A percentile compares a stretch with the other conserved stretches of the same genome.
phyloP scores from a whole-genome alignment of 1,139 yeast species.

The Pichia sp. region DNA sequence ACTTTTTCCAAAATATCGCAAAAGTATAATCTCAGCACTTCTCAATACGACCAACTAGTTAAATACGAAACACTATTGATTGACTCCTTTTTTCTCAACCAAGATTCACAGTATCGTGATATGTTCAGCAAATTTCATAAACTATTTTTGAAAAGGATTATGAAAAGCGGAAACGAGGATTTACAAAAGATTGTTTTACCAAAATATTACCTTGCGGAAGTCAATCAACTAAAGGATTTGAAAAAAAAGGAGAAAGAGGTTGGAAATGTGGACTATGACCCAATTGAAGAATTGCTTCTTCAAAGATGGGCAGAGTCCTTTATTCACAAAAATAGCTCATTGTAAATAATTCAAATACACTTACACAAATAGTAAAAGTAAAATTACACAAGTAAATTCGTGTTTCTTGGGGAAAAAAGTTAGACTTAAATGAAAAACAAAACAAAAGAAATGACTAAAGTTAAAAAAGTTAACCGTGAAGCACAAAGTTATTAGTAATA shows the following conservation, averaged over 20 bases:
- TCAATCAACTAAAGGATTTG: conserved; percentile 5
- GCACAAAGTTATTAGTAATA: too few species aligned
- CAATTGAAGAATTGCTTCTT: conserved; percentile 42
- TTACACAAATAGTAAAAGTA: not conserved
- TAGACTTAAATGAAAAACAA: too few species aligned
- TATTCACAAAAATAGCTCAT: conserved; percentile 14
- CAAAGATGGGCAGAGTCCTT: conserved; percentile 44
- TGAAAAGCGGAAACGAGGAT: conserved; percentile 28
- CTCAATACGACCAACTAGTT: conserved; percentile 32
- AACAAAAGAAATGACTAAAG: too few species aligned
- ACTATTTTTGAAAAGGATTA: conserved; percentile 28
- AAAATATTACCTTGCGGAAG: conserved; percentile 14
- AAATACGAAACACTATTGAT: conserved; percentile 29
- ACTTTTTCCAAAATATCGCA: conserved; percentile 32
- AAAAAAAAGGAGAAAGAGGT: conserved; percentile 9
- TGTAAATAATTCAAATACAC: not conserved
- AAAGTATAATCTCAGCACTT: conserved; percentile 29
- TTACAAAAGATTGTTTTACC: conserved; percentile 30
- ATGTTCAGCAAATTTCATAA: conserved; percentile 30
- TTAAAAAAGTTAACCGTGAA: too few species aligned
- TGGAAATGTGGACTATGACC: conserved; percentile 31
- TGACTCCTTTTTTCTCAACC: conserved; percentile 24
- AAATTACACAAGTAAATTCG: not conserved
- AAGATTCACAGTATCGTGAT: conserved; percentile 28
- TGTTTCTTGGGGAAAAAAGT: not conserved